Evolutionary conservation across 192 early-diverging fungal species (phyloP).

Genomic region (Rhizoclosmatium sp.): DNA sequence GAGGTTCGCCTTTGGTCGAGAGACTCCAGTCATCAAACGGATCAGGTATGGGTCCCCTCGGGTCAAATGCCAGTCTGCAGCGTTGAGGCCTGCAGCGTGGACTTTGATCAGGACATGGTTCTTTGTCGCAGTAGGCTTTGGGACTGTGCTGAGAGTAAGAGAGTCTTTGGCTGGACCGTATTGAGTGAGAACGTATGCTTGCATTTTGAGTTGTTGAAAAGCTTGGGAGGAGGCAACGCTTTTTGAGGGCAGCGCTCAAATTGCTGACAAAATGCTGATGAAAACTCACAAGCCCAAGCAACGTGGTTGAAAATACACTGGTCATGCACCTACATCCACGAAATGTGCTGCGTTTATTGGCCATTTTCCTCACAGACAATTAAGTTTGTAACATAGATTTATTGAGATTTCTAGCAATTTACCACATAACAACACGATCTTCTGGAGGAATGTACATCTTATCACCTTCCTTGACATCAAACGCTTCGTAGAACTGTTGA

Average conservation of each 20-base stretch:
- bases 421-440: conserved; percentile 33
- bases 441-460: conserved; percentile 13
- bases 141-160: neutral
- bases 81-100: neutral
- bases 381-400: neutral
- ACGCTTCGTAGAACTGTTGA: conserved; percentile 25
- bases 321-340: too few species aligned
- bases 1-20: neutral
- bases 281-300: too few species aligned
- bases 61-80: neutral
- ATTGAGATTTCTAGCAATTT: neutral
- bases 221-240: neutral
- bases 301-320: too few species aligned
- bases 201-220: neutral
- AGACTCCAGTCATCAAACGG: neutral
- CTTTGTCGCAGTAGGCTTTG: neutral
- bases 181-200: neutral
- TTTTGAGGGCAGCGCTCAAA: too few species aligned
- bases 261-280: too few species aligned
- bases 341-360: too few species aligned
- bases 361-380: too few species aligned
- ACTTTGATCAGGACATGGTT: neutral
- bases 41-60: neutral
- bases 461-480: conserved; percentile 28
- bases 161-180: neutral